Evolutionary conservation across 1,139 yeast genomes (phyloP).

Genomic region (Hemisphaericaspora xylanilytica): DNA sequence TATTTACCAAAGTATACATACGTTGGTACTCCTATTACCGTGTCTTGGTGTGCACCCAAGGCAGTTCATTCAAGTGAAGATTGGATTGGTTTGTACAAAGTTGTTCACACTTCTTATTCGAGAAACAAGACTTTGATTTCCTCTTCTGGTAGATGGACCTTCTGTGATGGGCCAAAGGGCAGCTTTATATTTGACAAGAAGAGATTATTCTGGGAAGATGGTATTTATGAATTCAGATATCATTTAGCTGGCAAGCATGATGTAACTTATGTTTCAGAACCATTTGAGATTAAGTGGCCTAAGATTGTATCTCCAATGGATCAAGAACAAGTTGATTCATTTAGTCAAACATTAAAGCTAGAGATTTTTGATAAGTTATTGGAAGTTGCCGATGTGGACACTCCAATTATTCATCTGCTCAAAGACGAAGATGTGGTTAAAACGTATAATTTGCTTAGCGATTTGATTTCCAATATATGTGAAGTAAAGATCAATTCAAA

Average conservation of each 20-base stretch:
- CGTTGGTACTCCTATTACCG: constrained; percentile 55
- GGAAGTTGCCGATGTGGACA: constrained; percentile 24
- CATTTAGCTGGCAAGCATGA: constrained; percentile 71
- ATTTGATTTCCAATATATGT: constrained; percentile 36
- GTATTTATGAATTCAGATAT: constrained; percentile 74
- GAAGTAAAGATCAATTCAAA: constrained; percentile 39
- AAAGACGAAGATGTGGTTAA: constrained; percentile 30
- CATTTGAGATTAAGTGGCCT: constrained; percentile 61
- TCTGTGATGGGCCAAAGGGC: constrained; percentile 48
- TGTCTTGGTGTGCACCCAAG: constrained; percentile 56
- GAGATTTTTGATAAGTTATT: constrained; percentile 34
- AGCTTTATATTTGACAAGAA: constrained; percentile 50
- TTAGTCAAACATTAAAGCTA: constrained; percentile 32
- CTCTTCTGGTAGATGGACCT: constrained; percentile 72
- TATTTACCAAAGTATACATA: constrained; percentile 24
- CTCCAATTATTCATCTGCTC: constrained; percentile 27
- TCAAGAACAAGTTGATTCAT: constrained; percentile 19
- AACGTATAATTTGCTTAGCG: constrained; percentile 33
- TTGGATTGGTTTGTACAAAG: constrained; percentile 79
- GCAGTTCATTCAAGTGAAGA: constrained; percentile 45
- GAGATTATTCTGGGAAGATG: constrained; percentile 64
- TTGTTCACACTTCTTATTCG: constrained; percentile 60
- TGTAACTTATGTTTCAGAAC: constrained; percentile 64
- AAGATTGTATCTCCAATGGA: constrained; percentile 36
- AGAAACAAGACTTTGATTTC: constrained; percentile 59